Base-by-base conservation (phyloP, 495 filamentous ascomycete species). In the Daldinia concentrica region DNA sequence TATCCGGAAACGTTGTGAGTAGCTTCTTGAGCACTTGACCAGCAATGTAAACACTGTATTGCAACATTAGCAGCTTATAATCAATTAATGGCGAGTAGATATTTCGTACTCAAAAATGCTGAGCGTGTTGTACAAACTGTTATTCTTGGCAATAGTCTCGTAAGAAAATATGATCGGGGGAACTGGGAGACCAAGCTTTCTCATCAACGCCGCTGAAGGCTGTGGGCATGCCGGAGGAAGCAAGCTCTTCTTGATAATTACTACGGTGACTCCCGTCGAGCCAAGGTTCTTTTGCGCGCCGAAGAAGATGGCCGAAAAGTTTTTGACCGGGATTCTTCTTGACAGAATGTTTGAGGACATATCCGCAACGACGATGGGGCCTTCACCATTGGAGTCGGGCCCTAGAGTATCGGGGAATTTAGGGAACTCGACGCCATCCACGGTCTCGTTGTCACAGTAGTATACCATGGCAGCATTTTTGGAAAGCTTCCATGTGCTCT, bases 401-500 rank as follows among this genome's bases (percentile, higher is more conserved):
- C 87, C 88, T 24, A 93, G 83, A 32, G 80, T 77, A 58, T 85
- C 79, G 14, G 95, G 94, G 74, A 96, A 93, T 3, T 69, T 76
- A 14, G 91, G 93, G 74, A 94, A 97, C 76, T 98, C 95, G n/a
- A 98, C 93, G 55, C 95, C 95, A 79, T 97, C 94, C 6, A 95
- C 92, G 0, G 92, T 95, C 84, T 98, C 95, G 69, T 98, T 98
- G 79, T 95, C 93, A 80, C 95, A 98, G 74, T 89, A 93, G 80
- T 98, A 98, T n/a, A 94, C 90, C 76, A 94, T 85, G 0, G 93
- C 91, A n/a, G 91, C 86, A 27, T 87, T 85, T 24, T 88, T 85
- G 58, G 89, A 93, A 65, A 96, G 83, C 11, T 84, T 90, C 95
- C 94, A 98, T 12, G 84, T 85, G 59, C 85, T 84, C 79, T 93